Evolutionary conservation across 2,329 filamentous ascomycete species (phyloP), one percentile per base, ranked within the genome.

Genomic region (Diaporthe vaccinii): DNA sequence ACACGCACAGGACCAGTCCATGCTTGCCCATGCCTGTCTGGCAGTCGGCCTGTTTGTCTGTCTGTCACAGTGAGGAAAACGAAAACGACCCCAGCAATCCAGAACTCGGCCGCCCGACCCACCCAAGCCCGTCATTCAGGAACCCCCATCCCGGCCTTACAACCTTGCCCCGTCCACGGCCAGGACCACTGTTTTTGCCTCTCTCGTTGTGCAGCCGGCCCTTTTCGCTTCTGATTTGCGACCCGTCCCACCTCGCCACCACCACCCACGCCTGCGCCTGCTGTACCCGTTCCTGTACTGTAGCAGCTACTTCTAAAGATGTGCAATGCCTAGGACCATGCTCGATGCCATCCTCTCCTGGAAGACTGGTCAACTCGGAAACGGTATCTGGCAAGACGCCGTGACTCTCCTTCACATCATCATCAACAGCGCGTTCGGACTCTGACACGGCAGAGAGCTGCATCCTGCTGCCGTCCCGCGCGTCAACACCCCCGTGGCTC

Each of bases 101-200:
- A 69, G 49, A 55, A 55, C 49, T 55, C 65, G 31, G 34, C 22
- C 34, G 65, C 49, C 46, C 20, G 46, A 36, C 49, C 65, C 46
- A 69, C 65, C 65, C 49, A 69, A 69, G 49, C 65, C 65, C 65
- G 65, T 65, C 58, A 53, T 34, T 46, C 57, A 61, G 46, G 46
- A 44, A 73, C 49, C 71, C 58, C 59, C 44, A 65, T 73, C 71
- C 71, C 25, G 71, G 58, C 65, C 49, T 67, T 68, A 46, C 59
- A 61, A 51, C 46, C 69, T 59, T 58, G 39, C 25, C 57, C 57
- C 70, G 58, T 59, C 70, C 49, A 44, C 25, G 28, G 34, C 44
- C 71, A 65, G 71, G 51, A 22, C 71, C 71, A 73, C 46, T 65
- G 36, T 73, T 73, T 73, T 57, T 62, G 70, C 70, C 70, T 55